Evolutionary conservation across 176 grass and related monocot species (phyloP).

Genomic region (Alloteropsis semialata): DNA sequence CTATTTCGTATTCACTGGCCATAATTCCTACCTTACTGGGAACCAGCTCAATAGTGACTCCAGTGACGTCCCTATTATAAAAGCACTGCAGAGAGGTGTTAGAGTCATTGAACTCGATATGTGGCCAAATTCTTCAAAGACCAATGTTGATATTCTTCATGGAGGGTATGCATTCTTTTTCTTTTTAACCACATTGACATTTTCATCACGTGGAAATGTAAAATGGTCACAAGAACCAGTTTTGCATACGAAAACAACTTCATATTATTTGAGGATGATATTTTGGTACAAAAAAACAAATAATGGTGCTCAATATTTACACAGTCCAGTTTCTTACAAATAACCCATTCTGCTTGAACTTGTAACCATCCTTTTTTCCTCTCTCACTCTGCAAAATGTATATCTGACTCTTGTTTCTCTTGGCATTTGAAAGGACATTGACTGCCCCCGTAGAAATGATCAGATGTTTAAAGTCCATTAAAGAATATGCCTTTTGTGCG

Average conservation of each 20-base stretch:
- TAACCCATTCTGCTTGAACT: background rate
- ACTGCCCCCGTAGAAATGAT: constrained; percentile 75
- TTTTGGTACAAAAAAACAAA: background rate
- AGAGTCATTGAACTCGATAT: constrained; percentile 93
- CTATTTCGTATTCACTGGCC: constrained; percentile 84
- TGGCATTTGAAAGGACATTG: constrained; percentile 64
- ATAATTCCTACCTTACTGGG: constrained; percentile 92
- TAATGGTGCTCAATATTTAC: too few species aligned
- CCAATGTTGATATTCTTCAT: constrained; percentile 75
- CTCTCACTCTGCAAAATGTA: background rate
- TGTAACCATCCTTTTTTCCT: background rate
- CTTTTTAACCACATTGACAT: background rate
- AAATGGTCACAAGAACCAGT: too few species aligned
- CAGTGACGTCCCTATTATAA: constrained; percentile 84
- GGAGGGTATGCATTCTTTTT: constrained; percentile 55
- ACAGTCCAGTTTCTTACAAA: background rate
- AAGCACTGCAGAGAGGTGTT: constrained; percentile 69
- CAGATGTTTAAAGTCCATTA: constrained; percentile 85
- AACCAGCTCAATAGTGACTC: constrained; percentile 94
- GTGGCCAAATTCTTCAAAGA: constrained; percentile 86
- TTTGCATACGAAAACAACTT: background rate
- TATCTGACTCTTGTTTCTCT: constrained; percentile 17
- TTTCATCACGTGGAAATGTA: background rate
- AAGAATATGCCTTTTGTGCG: constrained; percentile 69
- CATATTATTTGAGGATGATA: background rate